Evolutionary conservation across 768 basidiomycete species (phyloP), one percentile per base, ranked within the genome.

Genomic region (Phanerochaete carnosa): DNA sequence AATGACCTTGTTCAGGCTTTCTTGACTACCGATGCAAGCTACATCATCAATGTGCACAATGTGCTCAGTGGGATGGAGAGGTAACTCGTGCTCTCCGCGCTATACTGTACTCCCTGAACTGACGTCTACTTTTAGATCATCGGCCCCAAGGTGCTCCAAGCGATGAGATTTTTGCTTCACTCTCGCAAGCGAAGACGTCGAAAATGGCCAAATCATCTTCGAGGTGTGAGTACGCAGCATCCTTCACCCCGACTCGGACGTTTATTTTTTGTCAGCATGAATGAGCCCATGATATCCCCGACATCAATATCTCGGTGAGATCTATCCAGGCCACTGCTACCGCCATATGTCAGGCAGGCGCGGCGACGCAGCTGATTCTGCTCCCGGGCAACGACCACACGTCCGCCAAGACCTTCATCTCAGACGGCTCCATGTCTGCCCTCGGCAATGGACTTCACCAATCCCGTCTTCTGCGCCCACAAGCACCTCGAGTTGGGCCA

Each of bases 71-170:
- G 73, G 75, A 86, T 55, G 75, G 78, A 0, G 69, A 68, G 65
- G 80, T 67, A 26, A 11, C 16, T n/a, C n/a, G n/a, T n/a, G n/a
- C n/a, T n/a, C n/a, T n/a, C n/a, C n/a, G n/a, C n/a, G n/a, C n/a
- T n/a, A n/a, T n/a, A n/a, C n/a, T n/a, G n/a, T n/a, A n/a, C n/a
- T n/a, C n/a, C n/a, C n/a, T n/a, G n/a, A n/a, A n/a, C n/a, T n/a
- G n/a, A n/a, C n/a, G n/a, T n/a, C n/a, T n/a, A n/a, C n/a, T n/a
- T n/a, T n/a, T 11, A 64, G 76, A 82, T 88, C 35, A 80, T 88
- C 52, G 85, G 85, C 1, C 83, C n/a, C 83, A 87, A 71, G 86
- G 84, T 39, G 84, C 85, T 26, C 85, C 86, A 1, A 75, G 76
- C 43, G 77, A 87, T 67, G 79, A 72, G 2, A 66, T 81, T 43